A percentile compares a stretch with the other conserved stretches of the same genome.
phyloP scores from a whole-genome alignment of 2,329 filamentous ascomycete genomes.

The Xylaria arbuscula region DNA sequence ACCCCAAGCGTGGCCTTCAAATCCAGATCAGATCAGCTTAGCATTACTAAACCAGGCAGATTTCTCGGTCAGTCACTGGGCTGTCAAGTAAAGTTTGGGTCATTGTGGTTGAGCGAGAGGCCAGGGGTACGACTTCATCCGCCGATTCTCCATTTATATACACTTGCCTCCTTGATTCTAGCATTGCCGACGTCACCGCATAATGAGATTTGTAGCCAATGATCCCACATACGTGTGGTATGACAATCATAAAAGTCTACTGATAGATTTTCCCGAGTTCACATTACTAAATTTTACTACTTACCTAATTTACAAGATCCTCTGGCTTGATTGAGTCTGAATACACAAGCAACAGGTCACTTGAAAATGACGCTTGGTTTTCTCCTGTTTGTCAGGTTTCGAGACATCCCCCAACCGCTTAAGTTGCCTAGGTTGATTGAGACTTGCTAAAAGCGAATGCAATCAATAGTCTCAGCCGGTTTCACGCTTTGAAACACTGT shows the following conservation, averaged over 20 bases:
- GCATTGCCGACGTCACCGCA: not conserved
- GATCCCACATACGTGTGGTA: not conserved
- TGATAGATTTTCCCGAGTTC: too few relatives aligned
- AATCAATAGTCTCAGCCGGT: too few relatives aligned
- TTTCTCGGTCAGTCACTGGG: not conserved
- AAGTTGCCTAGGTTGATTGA: too few relatives aligned
- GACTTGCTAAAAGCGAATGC: too few relatives aligned
- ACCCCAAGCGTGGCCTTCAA: not conserved
- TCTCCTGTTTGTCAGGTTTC: too few relatives aligned
- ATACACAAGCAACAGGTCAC: too few relatives aligned
- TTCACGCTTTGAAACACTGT: too few relatives aligned
- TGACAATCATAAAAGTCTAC: not conserved
- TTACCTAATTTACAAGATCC: too few relatives aligned
- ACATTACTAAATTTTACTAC: too few relatives aligned
- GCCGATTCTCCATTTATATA: not conserved
- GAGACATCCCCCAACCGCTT: too few relatives aligned
- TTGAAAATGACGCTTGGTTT: too few relatives aligned
- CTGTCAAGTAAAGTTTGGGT: not conserved
- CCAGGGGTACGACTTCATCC: not conserved
- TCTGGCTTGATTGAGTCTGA: too few relatives aligned
- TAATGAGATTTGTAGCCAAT: not conserved
- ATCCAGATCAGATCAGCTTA: not conserved
- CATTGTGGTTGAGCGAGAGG: not conserved
- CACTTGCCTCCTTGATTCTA: not conserved
- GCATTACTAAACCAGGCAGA: not conserved